These are phyloP conservation scores for Kalmusia sp. DNA, from an alignment of 2,329 filamentous ascomycete species.

Conservation along the genomic window DNA sequence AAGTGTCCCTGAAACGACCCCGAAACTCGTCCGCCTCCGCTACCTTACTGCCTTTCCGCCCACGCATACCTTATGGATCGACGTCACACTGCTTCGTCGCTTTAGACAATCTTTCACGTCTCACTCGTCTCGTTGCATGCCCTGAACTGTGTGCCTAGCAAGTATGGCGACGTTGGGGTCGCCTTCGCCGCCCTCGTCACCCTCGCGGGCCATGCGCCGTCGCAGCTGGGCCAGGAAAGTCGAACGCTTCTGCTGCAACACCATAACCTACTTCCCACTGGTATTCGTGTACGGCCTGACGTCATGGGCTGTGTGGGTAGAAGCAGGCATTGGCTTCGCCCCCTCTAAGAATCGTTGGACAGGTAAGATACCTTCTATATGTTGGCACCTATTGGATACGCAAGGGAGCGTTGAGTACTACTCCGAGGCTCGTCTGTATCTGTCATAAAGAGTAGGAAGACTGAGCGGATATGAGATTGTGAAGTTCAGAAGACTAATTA, in stretches of 20 bases:
- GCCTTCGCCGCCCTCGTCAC: conserved; percentile 48
- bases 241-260: conserved; percentile 84
- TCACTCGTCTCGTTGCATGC: conserved; percentile 33
- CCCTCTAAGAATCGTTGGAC: conserved; percentile 45
- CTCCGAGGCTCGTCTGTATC: not conserved
- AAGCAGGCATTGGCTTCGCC: conserved; percentile 71
- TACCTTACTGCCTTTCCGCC: conserved; percentile 10
- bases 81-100: conserved; percentile 19
- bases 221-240: conserved; percentile 68
- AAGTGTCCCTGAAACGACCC: conserved; percentile 29
- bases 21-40: conserved; percentile 17
- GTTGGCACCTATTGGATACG: not conserved
- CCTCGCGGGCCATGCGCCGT: conserved; percentile 47
- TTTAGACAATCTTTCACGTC: not conserved
- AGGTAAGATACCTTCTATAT: conserved; percentile 28
- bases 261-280: conserved; percentile 84
- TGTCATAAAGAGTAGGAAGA: not conserved
- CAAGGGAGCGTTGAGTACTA: too few relatives aligned
- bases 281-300: conserved; percentile 87
- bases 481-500: conserved; percentile 7
- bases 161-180: conserved; percentile 49
- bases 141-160: conserved; percentile 22
- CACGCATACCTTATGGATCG: conserved; percentile 13
- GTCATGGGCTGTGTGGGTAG: conserved; percentile 93
- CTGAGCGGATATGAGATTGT: too few relatives aligned